These are phyloP conservation scores for Platanthera guangdongensis DNA, from an alignment of 106 monocot genomes.

Conservation along the genomic window DNA sequence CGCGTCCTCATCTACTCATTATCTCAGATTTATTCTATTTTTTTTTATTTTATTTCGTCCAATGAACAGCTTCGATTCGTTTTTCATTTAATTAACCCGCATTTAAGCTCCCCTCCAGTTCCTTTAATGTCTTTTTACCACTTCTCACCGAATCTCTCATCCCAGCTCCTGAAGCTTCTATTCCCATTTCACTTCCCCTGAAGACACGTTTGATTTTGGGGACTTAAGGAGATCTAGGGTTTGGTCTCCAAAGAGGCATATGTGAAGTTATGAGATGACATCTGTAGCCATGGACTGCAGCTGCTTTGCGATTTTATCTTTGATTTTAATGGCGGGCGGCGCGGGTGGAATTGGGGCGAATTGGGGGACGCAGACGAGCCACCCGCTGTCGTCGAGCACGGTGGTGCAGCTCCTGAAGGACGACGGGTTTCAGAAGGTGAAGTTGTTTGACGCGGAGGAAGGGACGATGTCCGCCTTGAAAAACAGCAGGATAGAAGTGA, in stretches of 20 bases:
- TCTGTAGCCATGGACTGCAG: background rate
- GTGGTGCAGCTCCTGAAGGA: constrained; percentile 83
- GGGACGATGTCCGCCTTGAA: constrained; percentile 42
- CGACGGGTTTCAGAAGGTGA: constrained; percentile 76
- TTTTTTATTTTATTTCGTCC: background rate
- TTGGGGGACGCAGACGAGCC: constrained; percentile 88
- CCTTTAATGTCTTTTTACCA: background rate
- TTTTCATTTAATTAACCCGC: background rate
- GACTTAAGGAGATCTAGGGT: background rate
- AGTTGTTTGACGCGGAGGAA: constrained; percentile 83
- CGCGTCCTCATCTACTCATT: too few species aligned
- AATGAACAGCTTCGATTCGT: background rate
- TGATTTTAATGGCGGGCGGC: constrained; percentile 20
- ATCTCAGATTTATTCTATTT: background rate
- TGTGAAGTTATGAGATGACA: background rate
- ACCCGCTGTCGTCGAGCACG: constrained; percentile 49
- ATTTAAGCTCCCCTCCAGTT: background rate
- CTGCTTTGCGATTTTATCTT: constrained; percentile 6
- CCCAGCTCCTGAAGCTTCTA: background rate
- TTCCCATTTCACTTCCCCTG: background rate
- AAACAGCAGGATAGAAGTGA: constrained; percentile 74
- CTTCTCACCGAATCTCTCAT: background rate
- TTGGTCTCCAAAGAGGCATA: background rate
- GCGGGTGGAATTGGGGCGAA: constrained; percentile 77
- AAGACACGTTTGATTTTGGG: background rate